Evolutionary conservation across 441 rosid species (phyloP), one percentile per base, ranked within the genome.

Genomic region (Adansonia rubrostipa): DNA sequence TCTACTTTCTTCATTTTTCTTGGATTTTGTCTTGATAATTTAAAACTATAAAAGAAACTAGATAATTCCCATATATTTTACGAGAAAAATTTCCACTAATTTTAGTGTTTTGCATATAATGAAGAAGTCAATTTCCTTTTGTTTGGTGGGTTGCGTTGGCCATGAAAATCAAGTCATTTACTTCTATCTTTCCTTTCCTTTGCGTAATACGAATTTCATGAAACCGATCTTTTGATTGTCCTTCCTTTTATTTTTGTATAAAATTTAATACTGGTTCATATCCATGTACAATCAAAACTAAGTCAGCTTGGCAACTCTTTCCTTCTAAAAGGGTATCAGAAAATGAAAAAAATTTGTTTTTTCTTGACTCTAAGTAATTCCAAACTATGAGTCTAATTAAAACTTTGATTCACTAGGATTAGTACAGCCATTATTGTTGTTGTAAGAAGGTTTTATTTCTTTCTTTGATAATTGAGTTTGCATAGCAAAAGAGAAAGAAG

Each of bases 311-410:
- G 20, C 11, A 15, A 19, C 6, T 50, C 40, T 54, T 54, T 72
- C 56, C 64, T 17, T 63, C 28, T 17, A 54, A 54, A 72, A 72
- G 75, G 51, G 9, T 22, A 10, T 71, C 14, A 33, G 75, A 71
- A 11, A 1, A 28, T 36, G 20, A 0, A 58, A 42, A 42, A 42
- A 58, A 15, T 36, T 36, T 3, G 40, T 36, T 36, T 36, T 36
- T 6, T 33, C 20, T 36, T 33, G 45, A 20, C 8, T 45, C 15
- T 1, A 36, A 17, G 50, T 54, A 54, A 28, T 24, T 54, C 36
- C 47, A 28, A 62, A 62, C 36, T 17, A 69, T 69, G 17, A 69
- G 9, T 20, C 24, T 47, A 11, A 62, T 20, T 42, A 19, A 19
- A 19, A 19, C 3, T n/a, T 67, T 17, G 8, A 36, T 36, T 36